Conservation (phyloP, 352 stramenopile species). For the Phytophthora cryptogea region DNA sequence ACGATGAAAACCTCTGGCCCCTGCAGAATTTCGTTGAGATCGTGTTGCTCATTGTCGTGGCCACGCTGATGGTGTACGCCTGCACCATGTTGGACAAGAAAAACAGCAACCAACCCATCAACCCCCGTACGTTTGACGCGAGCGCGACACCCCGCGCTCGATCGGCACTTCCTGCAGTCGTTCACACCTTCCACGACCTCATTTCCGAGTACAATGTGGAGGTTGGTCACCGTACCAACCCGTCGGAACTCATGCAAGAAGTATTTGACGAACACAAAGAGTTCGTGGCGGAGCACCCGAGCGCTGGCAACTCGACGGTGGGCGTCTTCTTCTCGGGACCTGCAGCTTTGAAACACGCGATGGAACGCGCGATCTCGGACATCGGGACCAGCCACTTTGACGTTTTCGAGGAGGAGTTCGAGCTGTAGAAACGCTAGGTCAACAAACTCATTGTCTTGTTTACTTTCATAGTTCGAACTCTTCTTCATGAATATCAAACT, state of each 20-base stretch:
- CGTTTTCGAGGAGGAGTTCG: slow-evolving; percentile 36
- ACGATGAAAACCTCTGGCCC: slow-evolving; percentile 31
- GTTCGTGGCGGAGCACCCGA: not conserved
- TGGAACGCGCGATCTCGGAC: slow-evolving; percentile 25
- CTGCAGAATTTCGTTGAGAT: slow-evolving; percentile 43
- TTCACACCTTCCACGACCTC: slow-evolving; percentile 28
- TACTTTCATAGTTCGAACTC: slow-evolving; percentile 32
- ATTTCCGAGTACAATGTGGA: slow-evolving; percentile 33
- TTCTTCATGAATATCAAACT: slow-evolving; percentile 37
- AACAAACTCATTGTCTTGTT: not conserved
- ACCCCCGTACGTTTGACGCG: not conserved
- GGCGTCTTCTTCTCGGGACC: slow-evolving; percentile 50
- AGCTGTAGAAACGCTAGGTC: slow-evolving; percentile 20
- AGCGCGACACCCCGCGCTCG: slow-evolving; percentile 13
- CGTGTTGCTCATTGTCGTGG: slow-evolving; percentile 16
- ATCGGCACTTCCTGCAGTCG: slow-evolving; percentile 11
- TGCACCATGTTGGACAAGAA: slow-evolving; percentile 16
- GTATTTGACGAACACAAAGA: slow-evolving; percentile 22
- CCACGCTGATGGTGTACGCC: slow-evolving; percentile 11
- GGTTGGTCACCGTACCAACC: slow-evolving; percentile 31
- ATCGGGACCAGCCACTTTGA: slow-evolving; percentile 27
- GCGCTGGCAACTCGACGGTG: slow-evolving; percentile 21
- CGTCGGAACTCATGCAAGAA: slow-evolving; percentile 32
- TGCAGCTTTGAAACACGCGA: slow-evolving; percentile 32
- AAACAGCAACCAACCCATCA: not conserved